Evolutionary conservation across 78 protist species (phyloP).

Genomic region (Mastigamoeba balamuthi): DNA sequence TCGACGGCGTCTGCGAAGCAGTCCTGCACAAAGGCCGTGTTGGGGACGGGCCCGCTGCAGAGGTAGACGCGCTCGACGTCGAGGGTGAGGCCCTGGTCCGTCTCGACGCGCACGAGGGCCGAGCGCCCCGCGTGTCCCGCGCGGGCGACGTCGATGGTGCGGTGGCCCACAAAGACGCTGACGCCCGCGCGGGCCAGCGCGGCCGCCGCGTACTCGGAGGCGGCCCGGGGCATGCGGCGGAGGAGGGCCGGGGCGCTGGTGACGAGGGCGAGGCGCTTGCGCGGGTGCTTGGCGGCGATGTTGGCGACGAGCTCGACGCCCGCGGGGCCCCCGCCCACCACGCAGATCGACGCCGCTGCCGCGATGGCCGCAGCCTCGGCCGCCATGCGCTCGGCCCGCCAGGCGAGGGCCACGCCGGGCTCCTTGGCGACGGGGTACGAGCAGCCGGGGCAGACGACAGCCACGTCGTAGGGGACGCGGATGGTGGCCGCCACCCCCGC

Average conservation of each 20-base stretch:
- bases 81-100: too few species aligned
- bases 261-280: not conserved
- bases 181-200: too few species aligned
- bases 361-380: not conserved
- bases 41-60: not conserved
- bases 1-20: not conserved
- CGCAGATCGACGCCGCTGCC: not conserved
- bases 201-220: too few species aligned
- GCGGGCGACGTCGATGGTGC: too few species aligned
- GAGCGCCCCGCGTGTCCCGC: too few species aligned
- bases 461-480: not conserved
- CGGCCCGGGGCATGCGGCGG: too few species aligned
- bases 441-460: not conserved
- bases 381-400: not conserved
- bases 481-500: not conserved
- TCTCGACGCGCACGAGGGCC: too few species aligned
- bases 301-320: not conserved
- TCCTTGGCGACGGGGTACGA: not conserved
- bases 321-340: not conserved
- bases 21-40: not conserved
- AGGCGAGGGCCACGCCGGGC: not conserved
- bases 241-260: not conserved
- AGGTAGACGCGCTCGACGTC: not conserved
- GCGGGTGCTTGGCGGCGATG: not conserved
- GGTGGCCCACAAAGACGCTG: too few species aligned